A percentile compares a stretch with the other conserved stretches of the same genome.
Evolutionary conservation across 441 rosid genomes (phyloP).

Genomic region (Gossypium davidsonii): DNA sequence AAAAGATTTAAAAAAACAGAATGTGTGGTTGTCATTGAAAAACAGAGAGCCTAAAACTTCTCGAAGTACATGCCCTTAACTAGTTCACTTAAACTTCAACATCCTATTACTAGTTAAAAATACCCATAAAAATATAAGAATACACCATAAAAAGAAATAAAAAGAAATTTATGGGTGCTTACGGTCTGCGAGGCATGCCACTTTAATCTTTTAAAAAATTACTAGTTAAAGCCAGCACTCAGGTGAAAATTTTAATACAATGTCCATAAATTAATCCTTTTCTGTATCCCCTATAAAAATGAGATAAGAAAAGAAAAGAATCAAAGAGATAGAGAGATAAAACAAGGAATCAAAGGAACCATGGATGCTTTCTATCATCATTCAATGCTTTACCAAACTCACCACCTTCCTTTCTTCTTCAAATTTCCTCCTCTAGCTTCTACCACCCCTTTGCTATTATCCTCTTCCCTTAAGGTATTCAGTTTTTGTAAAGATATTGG

Average conservation of each 20-base stretch:
- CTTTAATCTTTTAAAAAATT: too few species aligned
- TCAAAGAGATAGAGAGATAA: conserved; percentile 3
- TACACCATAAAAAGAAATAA: too few species aligned
- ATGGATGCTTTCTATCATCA: conserved; percentile 25
- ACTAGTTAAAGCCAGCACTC: neutral
- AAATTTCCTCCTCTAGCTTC: conserved; percentile 26
- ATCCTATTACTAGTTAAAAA: too few species aligned
- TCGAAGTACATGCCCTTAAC: too few species aligned
- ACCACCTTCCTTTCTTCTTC: conserved; percentile 27
- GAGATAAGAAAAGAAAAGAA: neutral
- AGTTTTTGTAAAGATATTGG: neutral
- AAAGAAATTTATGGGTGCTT: too few species aligned
- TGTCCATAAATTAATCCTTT: too few species aligned
- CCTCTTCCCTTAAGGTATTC: conserved; percentile 30
- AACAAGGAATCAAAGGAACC: conserved; percentile 9
- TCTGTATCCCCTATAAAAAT: neutral
- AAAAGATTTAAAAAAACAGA: too few species aligned
- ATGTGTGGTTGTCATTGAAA: too few species aligned
- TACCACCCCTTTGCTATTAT: conserved; percentile 14
- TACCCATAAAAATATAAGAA: too few species aligned
- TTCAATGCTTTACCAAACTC: conserved; percentile 75
- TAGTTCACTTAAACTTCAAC: too few species aligned
- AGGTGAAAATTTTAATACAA: neutral
- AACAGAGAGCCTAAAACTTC: too few species aligned
- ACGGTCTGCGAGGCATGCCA: too few species aligned